Conservation (phyloP, 1,284 basidiomycete genomes). For the Neonothopanus nambi region DNA sequence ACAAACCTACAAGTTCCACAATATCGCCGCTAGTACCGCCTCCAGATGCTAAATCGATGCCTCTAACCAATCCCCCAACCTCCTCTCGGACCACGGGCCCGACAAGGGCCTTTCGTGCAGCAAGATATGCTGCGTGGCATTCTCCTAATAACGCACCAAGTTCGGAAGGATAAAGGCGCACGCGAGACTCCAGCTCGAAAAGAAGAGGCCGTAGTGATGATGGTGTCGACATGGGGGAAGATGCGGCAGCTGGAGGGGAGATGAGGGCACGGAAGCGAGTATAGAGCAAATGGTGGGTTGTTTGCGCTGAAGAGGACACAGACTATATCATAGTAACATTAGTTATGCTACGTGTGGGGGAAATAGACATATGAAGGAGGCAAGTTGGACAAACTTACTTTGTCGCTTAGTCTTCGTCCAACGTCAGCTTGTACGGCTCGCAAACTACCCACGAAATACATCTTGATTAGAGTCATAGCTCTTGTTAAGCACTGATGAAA, state of each 20-base stretch:
- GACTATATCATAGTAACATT: constrained; percentile 44
- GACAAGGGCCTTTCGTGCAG: constrained; percentile 69
- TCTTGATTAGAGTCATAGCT: constrained; percentile 94
- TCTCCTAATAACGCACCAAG: constrained; percentile 76
- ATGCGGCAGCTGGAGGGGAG: not conserved
- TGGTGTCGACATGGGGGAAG: not conserved
- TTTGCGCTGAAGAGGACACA: constrained; percentile 78
- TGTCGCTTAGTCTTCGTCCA: constrained; percentile 70
- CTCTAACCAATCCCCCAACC: constrained; percentile 76
- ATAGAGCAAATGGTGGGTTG: constrained; percentile 73
- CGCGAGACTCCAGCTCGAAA: constrained; percentile 81
- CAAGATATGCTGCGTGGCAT: constrained; percentile 83
- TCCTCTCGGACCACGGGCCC: constrained; percentile 75
- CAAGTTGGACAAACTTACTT: constrained; percentile 42
- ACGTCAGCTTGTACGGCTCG: constrained; percentile 76
- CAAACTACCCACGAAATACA: constrained; percentile 87
- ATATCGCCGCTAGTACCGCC: constrained; percentile 61
- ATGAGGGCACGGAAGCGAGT: constrained; percentile 81
- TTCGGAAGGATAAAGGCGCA: constrained; percentile 71
- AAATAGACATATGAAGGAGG: not conserved
- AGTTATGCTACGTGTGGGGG: not conserved
- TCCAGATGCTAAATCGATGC: constrained; percentile 44
- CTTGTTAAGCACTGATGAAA: constrained; percentile 96
- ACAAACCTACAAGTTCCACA: constrained; percentile 73
- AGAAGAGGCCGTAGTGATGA: constrained; percentile 73